Evolutionary conservation across 257 asterid genomes (phyloP), one percentile per base, ranked within the genome.

Genomic region (Lantana camara): DNA sequence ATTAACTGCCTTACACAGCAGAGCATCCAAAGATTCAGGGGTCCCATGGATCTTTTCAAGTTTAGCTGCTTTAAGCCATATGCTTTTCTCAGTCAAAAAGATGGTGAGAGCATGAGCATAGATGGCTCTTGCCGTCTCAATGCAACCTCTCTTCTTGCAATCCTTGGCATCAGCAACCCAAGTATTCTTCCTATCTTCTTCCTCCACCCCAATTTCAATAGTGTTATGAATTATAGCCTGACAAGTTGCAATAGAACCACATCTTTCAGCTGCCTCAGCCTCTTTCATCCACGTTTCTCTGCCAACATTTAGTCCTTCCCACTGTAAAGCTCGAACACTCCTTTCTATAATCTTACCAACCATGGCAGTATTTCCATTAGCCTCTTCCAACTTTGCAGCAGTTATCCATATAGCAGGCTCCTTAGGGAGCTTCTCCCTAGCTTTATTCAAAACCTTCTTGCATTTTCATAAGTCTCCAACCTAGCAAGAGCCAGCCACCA

Each of bases 91-190:
- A 19, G 98, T 91, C 75, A 81, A 63, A 38, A 89, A 91, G 8
- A 85, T 88, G 0, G 96, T 83, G 57, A 85, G 90, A 2, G 98
- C 86, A 69, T 85, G 96, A 35, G 91, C 88, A 50, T 89, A 91
- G 14, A 89, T 91, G 16, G 96, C 89, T 73, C 96, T 79, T 11
- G 96, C 98, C 0, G 98, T 91, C 79, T 91, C 98, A 57, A 89
- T 79, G 3, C 95, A 89, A 40, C 98, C 96, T 56, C 95, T 77
- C 80, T 85, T 89, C 84, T 84, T 86, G 78, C 96, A 91, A 76
- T 91, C 98, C 69, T 86, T 96, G 6, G 98, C 96, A 75, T 91
- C 98, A 30, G 96, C 98, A 75, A 89, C 96, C 96, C 98, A 91
- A 0, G 98, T 91, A 75, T 90, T 80, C 78, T 91, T 91, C 78